Conservation (phyloP, 805 yeast species). For the Wickerhamiella alocasiicola region DNA sequence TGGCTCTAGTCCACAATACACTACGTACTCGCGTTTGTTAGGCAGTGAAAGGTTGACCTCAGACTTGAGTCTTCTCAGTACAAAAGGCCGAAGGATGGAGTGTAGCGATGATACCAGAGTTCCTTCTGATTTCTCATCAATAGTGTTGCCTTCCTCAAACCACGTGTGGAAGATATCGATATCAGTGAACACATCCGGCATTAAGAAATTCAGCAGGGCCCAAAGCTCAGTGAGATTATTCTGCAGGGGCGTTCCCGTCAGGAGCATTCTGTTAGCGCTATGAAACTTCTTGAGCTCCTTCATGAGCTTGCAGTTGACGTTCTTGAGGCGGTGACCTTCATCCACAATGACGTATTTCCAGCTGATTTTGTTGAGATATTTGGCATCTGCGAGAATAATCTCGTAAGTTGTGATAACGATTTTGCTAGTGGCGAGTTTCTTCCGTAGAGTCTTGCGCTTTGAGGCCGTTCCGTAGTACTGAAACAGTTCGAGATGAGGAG, state of each 20-base stretch:
- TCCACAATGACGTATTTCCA: slow-evolving; percentile 89
- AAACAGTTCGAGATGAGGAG: slow-evolving; percentile 54
- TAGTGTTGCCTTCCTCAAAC: slow-evolving; percentile 58
- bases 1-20: slow-evolving; percentile 56
- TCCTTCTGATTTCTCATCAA: slow-evolving; percentile 46
- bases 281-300: slow-evolving; percentile 52
- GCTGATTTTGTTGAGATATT: slow-evolving; percentile 36
- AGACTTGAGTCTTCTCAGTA: slow-evolving; percentile 67
- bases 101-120: slow-evolving; percentile 66
- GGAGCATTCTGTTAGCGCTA: slow-evolving; percentile 51
- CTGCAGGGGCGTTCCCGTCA: slow-evolving; percentile 96
- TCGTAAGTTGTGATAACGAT: slow-evolving; percentile 77
- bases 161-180: slow-evolving; percentile 81
- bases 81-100: slow-evolving; percentile 76
- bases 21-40: slow-evolving; percentile 76
- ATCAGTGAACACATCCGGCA: slow-evolving; percentile 90
- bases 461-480: slow-evolving; percentile 50
- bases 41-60: slow-evolving; percentile 63
- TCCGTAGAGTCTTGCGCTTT: slow-evolving; percentile 38
- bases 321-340: slow-evolving; percentile 90
- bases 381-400: slow-evolving; percentile 56
- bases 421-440: slow-evolving; percentile 27
- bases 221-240: slow-evolving; percentile 83
- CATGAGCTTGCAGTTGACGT: slow-evolving; percentile 65
- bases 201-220: slow-evolving; percentile 79